Base-by-base conservation (phyloP, 2,329 filamentous ascomycete species). In the Pseudomassariella vexata region DNA sequence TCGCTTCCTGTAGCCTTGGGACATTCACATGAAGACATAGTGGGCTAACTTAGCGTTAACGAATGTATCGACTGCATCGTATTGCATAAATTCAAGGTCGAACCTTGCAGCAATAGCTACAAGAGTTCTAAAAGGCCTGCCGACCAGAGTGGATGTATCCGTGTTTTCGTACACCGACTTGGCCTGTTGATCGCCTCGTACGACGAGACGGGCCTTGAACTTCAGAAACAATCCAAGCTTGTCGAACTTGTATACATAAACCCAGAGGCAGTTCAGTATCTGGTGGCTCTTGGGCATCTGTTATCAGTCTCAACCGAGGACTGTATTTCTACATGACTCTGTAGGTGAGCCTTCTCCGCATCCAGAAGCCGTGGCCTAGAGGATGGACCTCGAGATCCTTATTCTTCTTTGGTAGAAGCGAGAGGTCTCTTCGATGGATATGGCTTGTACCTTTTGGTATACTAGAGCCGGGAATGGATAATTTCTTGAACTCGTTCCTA, bases 241-340 rank as follows among this genome's bases (percentile, higher is more conserved):
- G 19, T 28, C 14, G 14, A 28, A 28, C 25, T 28, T 28, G n/a
- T 28, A 28, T 17, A 28, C 10, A 10, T 28, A 28, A 17, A 28
- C 25, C 9, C 16, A 28, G 12, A 28, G 16, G n/a, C 11, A 28
- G 19, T 18, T 5, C 22, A 11, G 11, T 11, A n/a, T 24, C 15
- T 24, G 15, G 15, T n/a, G n/a, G n/a, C n/a, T n/a, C n/a, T n/a
- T n/a, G n/a, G n/a, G n/a, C n/a, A n/a, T n/a, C n/a, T n/a, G 22
- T 24, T 5, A 9, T 24, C 15, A 11, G 22, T n/a, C 9, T 24
- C 22, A 5, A 9, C 5, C 22, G 22, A 24, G 22, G 22, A 24
- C n/a, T 14, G 22, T 9, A 24, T 24, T n/a, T 9, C 22, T n/a
- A n/a, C n/a, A n/a, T n/a, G n/a, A n/a, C n/a, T n/a, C n/a, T n/a